A percentile compares a stretch with the other conserved stretches of the same genome.
Conservation (phyloP, 176 grass and related monocot genomes). For the Tillandsia fasciculata region DNA sequence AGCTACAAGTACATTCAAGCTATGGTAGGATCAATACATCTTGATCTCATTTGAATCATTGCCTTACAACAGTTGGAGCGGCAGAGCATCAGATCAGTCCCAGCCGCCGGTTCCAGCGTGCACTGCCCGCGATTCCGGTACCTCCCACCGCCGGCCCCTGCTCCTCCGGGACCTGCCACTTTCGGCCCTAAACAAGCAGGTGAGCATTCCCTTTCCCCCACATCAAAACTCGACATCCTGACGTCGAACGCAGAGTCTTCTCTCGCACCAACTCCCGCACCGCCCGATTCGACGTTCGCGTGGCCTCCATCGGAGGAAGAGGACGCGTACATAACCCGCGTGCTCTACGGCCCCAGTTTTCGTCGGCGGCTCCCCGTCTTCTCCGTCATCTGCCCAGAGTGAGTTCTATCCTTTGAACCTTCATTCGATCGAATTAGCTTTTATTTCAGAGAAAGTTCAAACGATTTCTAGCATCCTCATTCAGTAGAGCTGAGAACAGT, state of each 20-base stretch:
- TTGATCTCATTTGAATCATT: neutral
- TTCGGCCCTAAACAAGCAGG: neutral
- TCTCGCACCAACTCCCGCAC: neutral
- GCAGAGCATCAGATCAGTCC: neutral
- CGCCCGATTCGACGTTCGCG: neutral
- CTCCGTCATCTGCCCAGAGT: slow-evolving; percentile 32
- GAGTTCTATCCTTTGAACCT: neutral
- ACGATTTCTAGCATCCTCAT: neutral
- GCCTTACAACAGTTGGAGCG: neutral
- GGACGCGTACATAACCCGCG: slow-evolving; percentile 9
- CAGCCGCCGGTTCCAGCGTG: neutral
- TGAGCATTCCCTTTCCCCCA: neutral
- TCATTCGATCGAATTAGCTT: slow-evolving; percentile 18
- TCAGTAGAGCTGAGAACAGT: too few species aligned
- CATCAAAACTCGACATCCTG: neutral
- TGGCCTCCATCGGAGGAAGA: slow-evolving; percentile 6
- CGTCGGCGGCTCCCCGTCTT: slow-evolving; percentile 32
- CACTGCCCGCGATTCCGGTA: neutral
- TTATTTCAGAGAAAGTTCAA: slow-evolving; percentile 12
- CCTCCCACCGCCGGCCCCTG: neutral
- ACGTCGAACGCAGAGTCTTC: slow-evolving; percentile 7
- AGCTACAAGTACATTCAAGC: neutral
- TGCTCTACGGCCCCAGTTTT: slow-evolving; percentile 21
- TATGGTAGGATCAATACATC: neutral
- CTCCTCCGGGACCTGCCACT: neutral